These are phyloP conservation scores for Neoascochyta sp. DNA, from an alignment of 2,329 filamentous ascomycete species.

Conservation along the genomic window DNA sequence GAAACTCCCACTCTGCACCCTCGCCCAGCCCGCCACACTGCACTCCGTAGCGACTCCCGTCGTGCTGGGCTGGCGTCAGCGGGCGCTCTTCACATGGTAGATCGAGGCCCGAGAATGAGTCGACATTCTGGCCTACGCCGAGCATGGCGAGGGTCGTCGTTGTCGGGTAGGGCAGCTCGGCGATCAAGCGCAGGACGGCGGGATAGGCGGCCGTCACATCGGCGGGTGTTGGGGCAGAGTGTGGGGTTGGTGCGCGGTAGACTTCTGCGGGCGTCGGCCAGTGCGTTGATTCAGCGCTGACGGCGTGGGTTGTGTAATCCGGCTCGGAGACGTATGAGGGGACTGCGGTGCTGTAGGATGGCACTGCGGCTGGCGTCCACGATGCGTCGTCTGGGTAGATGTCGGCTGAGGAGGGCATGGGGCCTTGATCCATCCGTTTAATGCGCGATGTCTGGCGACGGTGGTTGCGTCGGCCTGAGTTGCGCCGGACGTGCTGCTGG, in stretches of 20 bases:
- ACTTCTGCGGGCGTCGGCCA: conserved; percentile 22
- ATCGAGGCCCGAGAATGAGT: background rate
- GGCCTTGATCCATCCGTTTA: conserved; percentile 30
- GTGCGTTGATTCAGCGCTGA: conserved; percentile 2
- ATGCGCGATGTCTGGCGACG: conserved; percentile 9
- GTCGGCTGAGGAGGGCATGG: conserved; percentile 27
- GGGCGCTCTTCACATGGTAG: conserved; percentile 11
- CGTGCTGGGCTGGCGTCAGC: conserved; percentile 13
- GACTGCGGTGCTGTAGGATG: background rate
- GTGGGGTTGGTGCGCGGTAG: conserved; percentile 1
- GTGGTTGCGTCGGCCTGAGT: conserved; percentile 3
- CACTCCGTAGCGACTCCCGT: conserved; percentile 18
- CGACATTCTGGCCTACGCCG: conserved; percentile 1
- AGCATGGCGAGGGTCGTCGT: conserved; percentile 4
- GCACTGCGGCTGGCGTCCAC: conserved; percentile 3
- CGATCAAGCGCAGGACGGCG: conserved; percentile 10
- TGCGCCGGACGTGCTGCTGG: conserved; percentile 3
- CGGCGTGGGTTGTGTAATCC: background rate
- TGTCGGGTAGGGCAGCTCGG: conserved; percentile 8
- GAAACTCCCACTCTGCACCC: conserved; percentile 12
- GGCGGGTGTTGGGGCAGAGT: conserved; percentile 4
- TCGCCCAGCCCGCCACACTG: conserved; percentile 11
- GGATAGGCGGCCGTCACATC: conserved; percentile 12
- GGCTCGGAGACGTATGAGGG: background rate
- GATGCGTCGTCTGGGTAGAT: conserved; percentile 31